Evolutionary conservation across 345 rosid species (phyloP), one percentile per base, ranked within the genome.

Genomic region (Durio zibethinus): DNA sequence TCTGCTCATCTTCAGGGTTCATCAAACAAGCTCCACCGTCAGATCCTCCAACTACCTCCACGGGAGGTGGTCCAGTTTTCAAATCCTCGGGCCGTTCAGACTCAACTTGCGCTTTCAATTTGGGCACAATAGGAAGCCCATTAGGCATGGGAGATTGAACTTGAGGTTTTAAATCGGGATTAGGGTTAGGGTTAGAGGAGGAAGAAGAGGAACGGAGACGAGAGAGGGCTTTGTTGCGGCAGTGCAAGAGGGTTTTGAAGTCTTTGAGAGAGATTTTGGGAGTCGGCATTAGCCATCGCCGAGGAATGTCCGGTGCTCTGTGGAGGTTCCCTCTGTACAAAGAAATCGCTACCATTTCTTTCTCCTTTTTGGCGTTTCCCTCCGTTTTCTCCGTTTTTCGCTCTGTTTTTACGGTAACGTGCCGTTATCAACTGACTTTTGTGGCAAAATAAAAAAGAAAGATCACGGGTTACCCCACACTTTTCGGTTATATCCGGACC

Each of bases 291-390:
- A 52, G 84, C 98, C 97, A 94, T 59, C 89, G 88, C 47, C 98
- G 92, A 77, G 93, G 93, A 0, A 85, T 87, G 79, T 88, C 94
- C 23, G 95, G 90, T 40, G 89, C 89, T 81, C 92, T 85, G 87
- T 93, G 98, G 43, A 94, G 90, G 83, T 92, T 93, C 54, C 98
- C 97, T 81, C 97, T 86, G 94, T 92, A 93, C 56, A 94, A 84
- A 21, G 98, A 94, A 36, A 94, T 87, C 72, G 97, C 92, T 87
- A 93, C 98, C 98, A 94, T 87, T n/a, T 64, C 31, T n/a, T 29
- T 21, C 2, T 5, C 2, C 0, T 64, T 64, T 18, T 9, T 20
- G 7, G 20, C 21, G 61, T 21, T 56, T 57, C 21, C 52, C 66
- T 14, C 38, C 8, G 21, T 16, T 73, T 36, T 73, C 75, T 70